phyloP scores from a whole-genome alignment of 2,329 filamentous ascomycete species.

The Thelonectria rubi region DNA sequence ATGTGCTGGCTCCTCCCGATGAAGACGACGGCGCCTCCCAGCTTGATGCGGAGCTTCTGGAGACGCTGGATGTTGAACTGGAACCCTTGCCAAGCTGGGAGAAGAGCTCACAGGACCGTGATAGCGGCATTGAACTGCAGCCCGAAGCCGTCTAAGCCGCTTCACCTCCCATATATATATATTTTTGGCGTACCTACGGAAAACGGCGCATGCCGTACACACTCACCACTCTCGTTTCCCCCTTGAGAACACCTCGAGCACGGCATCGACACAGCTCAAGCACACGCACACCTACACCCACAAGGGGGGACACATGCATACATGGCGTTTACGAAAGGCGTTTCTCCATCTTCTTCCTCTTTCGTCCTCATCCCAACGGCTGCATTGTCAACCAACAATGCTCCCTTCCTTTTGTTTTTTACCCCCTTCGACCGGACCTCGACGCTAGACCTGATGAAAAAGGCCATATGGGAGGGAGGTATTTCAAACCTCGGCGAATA shows the following conservation, averaged over 20 bases:
- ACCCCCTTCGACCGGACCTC: conserved; percentile 1
- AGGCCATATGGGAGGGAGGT: conserved; percentile 1
- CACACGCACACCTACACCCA: conserved; percentile 27
- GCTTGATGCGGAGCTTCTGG: conserved; percentile 37
- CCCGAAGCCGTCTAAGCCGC: conserved; percentile 48
- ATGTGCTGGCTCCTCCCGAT: conserved; percentile 75
- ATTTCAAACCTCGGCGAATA: conserved; percentile 3
- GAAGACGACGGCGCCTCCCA: conserved; percentile 57
- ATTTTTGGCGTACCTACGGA: conserved; percentile 5
- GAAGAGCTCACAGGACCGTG: conserved; percentile 57
- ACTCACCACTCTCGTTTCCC: conserved; percentile 26
- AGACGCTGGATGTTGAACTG: conserved; percentile 27
- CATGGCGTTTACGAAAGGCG: conserved; percentile 40
- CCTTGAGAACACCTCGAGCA: conserved; percentile 11
- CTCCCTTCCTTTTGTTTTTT: conserved; percentile 1
- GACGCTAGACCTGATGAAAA: conserved; percentile 4
- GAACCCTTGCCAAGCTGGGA: conserved; percentile 45
- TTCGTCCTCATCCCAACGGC: conserved; percentile 23
- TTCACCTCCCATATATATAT: not conserved
- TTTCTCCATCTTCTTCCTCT: conserved; percentile 26
- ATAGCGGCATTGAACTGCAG: conserved; percentile 62
- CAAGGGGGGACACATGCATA: conserved; percentile 34
- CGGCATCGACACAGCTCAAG: conserved; percentile 15
- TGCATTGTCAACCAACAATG: conserved; percentile 19
- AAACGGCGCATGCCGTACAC: conserved; percentile 26